Percentiles rank a stretch among this genome's conserved stretches.
Evolutionary conservation across 169 alveolate species (phyloP).

Genomic region (Eimeria necatrix): DNA sequence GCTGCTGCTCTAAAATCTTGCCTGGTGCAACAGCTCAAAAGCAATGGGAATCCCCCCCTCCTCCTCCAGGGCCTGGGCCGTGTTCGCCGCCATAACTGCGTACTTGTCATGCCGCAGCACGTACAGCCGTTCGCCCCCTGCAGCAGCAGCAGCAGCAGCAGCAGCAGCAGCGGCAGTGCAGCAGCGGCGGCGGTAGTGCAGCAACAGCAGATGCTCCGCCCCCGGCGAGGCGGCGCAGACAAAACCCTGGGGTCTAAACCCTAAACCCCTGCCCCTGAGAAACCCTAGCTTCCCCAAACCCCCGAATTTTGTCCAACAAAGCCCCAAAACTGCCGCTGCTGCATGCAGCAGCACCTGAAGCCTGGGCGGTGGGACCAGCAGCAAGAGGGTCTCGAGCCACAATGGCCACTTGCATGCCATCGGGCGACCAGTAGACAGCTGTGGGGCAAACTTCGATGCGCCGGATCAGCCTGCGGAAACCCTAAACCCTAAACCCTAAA

Average conservation of each 20-base stretch:
- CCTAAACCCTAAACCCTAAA: constrained; percentile 67
- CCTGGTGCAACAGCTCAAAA: constrained; percentile 90
- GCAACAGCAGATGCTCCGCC: neutral
- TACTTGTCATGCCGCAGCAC: constrained; percentile 89
- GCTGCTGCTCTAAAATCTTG: constrained; percentile 73
- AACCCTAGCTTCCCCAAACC: too few relatives aligned
- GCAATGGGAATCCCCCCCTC: constrained; percentile 94
- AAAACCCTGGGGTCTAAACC: too few relatives aligned
- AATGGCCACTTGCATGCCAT: constrained; percentile 50
- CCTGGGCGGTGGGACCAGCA: neutral
- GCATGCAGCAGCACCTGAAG: neutral
- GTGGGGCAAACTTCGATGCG: constrained; percentile 86
- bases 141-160: neutral
- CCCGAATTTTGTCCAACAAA: too few relatives aligned
- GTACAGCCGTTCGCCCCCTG: constrained; percentile 82
- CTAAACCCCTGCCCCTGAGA: too few relatives aligned
- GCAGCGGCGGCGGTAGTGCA: neutral
- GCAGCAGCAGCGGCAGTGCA: neutral
- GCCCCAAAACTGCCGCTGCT: too few relatives aligned
- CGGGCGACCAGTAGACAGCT: constrained; percentile 45
- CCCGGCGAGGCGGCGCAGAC: too few relatives aligned
- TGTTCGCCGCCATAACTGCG: constrained; percentile 84
- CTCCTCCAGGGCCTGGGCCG: constrained; percentile 75
- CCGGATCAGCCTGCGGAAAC: constrained; percentile 81
- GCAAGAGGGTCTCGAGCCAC: neutral